Base-by-base conservation (phyloP, 345 rosid species). In the Eucalyptus paniculata region DNA sequence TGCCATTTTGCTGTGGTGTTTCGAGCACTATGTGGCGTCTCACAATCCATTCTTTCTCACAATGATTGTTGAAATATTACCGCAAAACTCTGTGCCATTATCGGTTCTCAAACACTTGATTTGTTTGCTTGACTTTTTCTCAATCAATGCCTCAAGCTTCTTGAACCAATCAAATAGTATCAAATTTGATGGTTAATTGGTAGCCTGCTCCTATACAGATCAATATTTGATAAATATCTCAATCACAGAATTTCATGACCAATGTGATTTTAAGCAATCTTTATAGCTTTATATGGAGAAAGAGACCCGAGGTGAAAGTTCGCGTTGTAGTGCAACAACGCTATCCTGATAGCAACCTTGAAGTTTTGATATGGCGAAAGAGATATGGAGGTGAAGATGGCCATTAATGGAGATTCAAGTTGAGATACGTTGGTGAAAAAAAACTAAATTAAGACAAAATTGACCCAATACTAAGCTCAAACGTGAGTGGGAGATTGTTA, bases 31-130 rank as follows among this genome's bases (percentile, higher is more conserved):
- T 56, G 30, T 26, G 30, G 14, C 0, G 1, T 2, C 62, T 56
- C 62, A 56, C 30, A 9, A 56, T 56, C 12, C 30, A 23, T 23
- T 23, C 6, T 56, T 56, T 23, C 14, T 5, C 30, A 26, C 62
- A 24, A 56, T 0, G 3, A 56, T 56, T 56, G 30, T 26, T 56
- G 13, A 56, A 56, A 56, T 56, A 23, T 56, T 56, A 56, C 30
- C 3, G 0, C 62, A 56, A 2, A 24, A 24, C 14, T 56, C 2
- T 26, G 0, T 56, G 13, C 0, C 1, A 0, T 56, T 56, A 56
- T 56, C 3, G 0, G 3, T 24, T 56, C 30, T 24, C 30, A 24
- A 11, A 56, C 14, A 11, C 62, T 56, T 3, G 2, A 56, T 24
- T 24, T 56, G 6, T 56, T 24, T 56, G 30, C 13, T 56, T 24